A percentile compares a stretch with the other conserved stretches of the same genome.
Evolutionary conservation across 2,329 filamentous ascomycete genomes (phyloP).

Genomic region (Aspergillus fischeri): DNA sequence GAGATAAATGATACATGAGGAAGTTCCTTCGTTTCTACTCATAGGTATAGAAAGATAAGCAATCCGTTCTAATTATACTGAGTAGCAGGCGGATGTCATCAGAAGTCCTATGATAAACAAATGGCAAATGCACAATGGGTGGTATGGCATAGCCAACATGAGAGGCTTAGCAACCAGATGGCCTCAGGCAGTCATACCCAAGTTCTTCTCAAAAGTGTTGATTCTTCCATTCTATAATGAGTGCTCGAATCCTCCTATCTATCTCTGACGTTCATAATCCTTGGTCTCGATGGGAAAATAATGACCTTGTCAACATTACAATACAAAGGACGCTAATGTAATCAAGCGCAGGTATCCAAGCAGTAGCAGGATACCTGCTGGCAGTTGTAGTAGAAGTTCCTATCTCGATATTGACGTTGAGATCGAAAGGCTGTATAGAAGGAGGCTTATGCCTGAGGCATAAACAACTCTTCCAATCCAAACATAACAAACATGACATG

Average conservation of each 20-base stretch:
- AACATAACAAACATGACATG: not conserved
- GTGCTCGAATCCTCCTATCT: not conserved
- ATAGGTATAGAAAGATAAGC: not conserved
- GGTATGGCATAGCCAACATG: not conserved
- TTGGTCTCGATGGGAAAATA: not conserved
- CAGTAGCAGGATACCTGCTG: not conserved
- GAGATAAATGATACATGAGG: slow-evolving; percentile 13
- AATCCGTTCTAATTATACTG: not conserved
- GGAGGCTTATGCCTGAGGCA: not conserved
- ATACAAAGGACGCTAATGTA: not conserved
- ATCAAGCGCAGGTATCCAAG: not conserved
- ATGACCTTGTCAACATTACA: not conserved
- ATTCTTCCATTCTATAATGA: not conserved
- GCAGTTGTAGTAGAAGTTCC: not conserved
- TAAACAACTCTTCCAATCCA: not conserved
- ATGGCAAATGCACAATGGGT: not conserved
- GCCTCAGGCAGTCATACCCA: not conserved
- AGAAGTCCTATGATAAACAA: not conserved
- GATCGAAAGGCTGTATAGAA: not conserved
- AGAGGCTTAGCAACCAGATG: not conserved
- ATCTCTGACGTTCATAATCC: not conserved
- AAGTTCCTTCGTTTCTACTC: not conserved
- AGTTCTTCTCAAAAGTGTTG: not conserved
- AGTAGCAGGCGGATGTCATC: not conserved
- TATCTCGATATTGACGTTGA: not conserved